Conservation (phyloP, 108 stramenopile species). For the Skeletonema marinoi region DNA sequence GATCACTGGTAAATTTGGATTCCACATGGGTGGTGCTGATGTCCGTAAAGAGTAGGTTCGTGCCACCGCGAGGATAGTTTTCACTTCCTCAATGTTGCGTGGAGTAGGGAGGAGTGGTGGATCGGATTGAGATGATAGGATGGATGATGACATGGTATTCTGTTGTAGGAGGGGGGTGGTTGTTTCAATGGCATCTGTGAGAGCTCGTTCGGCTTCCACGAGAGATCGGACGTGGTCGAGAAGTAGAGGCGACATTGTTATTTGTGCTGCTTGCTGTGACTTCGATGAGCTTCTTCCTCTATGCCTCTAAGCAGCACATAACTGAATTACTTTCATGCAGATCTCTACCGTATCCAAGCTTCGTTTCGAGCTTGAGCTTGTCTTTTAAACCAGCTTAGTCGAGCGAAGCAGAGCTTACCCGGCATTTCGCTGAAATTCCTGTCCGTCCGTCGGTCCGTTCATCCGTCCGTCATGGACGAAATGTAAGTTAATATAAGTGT, state of each 20-base stretch:
- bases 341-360: too few species aligned
- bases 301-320: background rate
- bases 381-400: too few species aligned
- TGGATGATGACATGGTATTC: conserved; percentile 38
- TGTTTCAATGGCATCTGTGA: conserved; percentile 68
- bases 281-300: too few species aligned
- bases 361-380: too few species aligned
- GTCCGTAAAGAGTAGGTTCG: conserved; percentile 70
- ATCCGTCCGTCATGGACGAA: too few species aligned
- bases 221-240: conserved; percentile 55
- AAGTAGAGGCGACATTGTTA: background rate
- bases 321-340: too few species aligned
- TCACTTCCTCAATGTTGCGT: conserved; percentile 57
- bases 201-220: conserved; percentile 67
- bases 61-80: conserved; percentile 69
- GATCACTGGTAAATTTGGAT: conserved; percentile 74
- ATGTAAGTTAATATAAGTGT: too few species aligned
- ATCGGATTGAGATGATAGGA: conserved; percentile 26
- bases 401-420: too few species aligned
- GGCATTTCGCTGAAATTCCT: too few species aligned
- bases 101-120: conserved; percentile 62
- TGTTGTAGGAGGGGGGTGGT: conserved; percentile 38
- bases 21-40: conserved; percentile 85
- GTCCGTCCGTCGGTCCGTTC: too few species aligned
- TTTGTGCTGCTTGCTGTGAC: background rate